Conservation (phyloP, 345 rosid genomes). For the Lepidium sativum region DNA sequence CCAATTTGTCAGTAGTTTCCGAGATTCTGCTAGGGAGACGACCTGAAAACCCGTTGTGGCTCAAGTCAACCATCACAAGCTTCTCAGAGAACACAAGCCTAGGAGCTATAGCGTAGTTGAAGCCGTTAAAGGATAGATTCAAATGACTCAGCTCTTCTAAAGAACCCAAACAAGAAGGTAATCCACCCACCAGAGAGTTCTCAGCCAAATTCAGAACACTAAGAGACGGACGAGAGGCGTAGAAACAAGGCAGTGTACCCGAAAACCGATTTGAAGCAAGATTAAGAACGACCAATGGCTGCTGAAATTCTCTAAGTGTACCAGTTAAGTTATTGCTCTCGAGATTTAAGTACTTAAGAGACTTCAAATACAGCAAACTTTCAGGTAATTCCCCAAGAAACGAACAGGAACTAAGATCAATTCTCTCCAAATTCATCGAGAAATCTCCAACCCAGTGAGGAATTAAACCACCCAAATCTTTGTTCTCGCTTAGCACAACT, state of each 20-base stretch:
- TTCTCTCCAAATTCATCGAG: conserved; percentile 40
- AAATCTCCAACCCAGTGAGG: conserved; percentile 68
- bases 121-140: conserved; percentile 61
- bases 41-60: conserved; percentile 66
- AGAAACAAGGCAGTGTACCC: conserved; percentile 80
- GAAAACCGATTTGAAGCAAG: conserved; percentile 63
- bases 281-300: conserved; percentile 50
- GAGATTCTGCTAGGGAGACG: conserved; percentile 58
- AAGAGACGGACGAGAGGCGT: conserved; percentile 47
- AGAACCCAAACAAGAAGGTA: conserved; percentile 81
- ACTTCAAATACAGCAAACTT: conserved; percentile 38
- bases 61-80: conserved; percentile 72
- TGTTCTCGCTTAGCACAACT: conserved; percentile 49
- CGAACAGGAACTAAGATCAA: conserved; percentile 65
- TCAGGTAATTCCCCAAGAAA: conserved; percentile 45
- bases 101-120: conserved; percentile 60
- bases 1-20: conserved; percentile 56
- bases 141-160: conserved; percentile 43
- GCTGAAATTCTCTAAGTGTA: conserved; percentile 49
- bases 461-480: conserved; percentile 44
- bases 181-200: conserved; percentile 71
- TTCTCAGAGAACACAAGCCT: conserved; percentile 63
- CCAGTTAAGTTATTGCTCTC: conserved; percentile 55
- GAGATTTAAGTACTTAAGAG: conserved; percentile 54
- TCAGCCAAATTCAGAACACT: conserved; percentile 47